Conservation (phyloP, 768 basidiomycete genomes). For the Suillus subluteus region DNA sequence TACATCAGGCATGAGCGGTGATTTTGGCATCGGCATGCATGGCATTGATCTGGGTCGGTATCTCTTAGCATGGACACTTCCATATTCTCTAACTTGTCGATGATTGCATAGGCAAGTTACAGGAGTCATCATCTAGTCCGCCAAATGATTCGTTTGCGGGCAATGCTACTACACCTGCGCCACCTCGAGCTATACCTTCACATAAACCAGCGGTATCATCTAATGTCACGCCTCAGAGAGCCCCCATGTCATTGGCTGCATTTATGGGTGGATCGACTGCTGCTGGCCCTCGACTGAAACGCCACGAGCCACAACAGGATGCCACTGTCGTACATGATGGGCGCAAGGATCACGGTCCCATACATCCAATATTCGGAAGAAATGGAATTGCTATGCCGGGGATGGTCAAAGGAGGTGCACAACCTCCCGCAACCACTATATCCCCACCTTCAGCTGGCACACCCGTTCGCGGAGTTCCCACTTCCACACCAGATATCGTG, state of each 20-base stretch:
- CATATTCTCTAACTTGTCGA: constrained; percentile 4
- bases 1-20: constrained; percentile 37
- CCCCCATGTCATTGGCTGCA: constrained; percentile 73
- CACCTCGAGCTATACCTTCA: constrained; percentile 18
- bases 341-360: constrained; percentile 49
- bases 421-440: constrained; percentile 12
- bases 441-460: constrained; percentile 12
- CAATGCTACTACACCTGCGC: constrained; percentile 11
- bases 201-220: constrained; percentile 16
- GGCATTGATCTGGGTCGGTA: constrained; percentile 37
- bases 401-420: constrained; percentile 41
- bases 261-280: constrained; percentile 78
- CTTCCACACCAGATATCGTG: constrained; percentile 17
- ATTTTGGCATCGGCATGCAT: constrained; percentile 43
- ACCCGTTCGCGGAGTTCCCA: constrained; percentile 11
- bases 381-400: constrained; percentile 81
- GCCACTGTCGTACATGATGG: constrained; percentile 69
- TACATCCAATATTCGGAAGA: constrained; percentile 78
- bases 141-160: constrained; percentile 18
- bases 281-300: constrained; percentile 72
- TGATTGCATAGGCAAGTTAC: constrained; percentile 25
- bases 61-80: constrained; percentile 12
- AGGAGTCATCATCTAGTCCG: constrained; percentile 17
- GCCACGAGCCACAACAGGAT: constrained; percentile 73
- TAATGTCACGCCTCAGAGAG: constrained; percentile 30